Base-by-base conservation (phyloP, 2,329 filamentous ascomycete species). In the Bipolaris cookei region DNA sequence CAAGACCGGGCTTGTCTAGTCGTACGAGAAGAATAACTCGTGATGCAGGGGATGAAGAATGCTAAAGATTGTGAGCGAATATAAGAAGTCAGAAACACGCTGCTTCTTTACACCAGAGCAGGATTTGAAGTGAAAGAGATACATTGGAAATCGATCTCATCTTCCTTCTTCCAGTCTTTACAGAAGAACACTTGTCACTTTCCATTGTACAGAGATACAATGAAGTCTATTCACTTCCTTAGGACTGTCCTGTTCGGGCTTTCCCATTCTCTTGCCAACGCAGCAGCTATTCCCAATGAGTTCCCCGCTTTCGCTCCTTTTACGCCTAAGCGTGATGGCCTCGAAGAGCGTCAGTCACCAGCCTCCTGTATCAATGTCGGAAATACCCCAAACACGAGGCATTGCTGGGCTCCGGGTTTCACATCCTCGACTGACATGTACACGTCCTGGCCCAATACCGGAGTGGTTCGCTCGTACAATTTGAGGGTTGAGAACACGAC, bases 351-450 rank as follows among this genome's bases (percentile, higher is more conserved):
- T 23, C 69, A 72, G 25, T 54, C 56, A 1, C 25, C 59, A 11
- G 18, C 50, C 13, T 37, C 42, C 5, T 64, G 62, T 48, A 13
- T 38, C 13, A 41, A 51, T 20, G 78, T 76, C 52, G 73, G 63
- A 16, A 70, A 80, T 64, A 69, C 73, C 1, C 72, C 77, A 8
- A 71, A 62, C 11, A 74, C 67, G 11, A 68, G 78, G 50, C 62
- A 69, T 14, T 80, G 78, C 56, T 80, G 78, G 78, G 56, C 64
- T 18, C 61, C 54, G 34, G 78, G 78, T 3, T 80, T 65, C 34
- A 61, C 74, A 51, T 71, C 76, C 20, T 70, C 68, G 23, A 80
- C 78, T 11, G 76, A 80, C 50, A 76, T 77, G 63, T 79, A 80
- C 49, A 60, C 54, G 3, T 76, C 76, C 18, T 76, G 73, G 60